Evolutionary conservation across 352 stramenopile species (phyloP).

Genomic region (Pythium volutum): DNA sequence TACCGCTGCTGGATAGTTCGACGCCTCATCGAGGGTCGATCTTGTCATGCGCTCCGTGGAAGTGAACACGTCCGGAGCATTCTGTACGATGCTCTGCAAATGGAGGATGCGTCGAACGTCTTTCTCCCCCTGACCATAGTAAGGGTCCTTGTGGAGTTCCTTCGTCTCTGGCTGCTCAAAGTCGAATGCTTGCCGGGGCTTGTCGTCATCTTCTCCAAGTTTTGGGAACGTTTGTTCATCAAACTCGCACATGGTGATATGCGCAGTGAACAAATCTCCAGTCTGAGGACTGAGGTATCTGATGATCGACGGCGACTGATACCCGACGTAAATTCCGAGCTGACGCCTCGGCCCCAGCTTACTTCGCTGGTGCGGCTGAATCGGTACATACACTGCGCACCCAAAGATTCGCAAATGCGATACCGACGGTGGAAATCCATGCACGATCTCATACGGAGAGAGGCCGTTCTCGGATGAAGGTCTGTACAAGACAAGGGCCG

Average conservation of each 20-base stretch:
- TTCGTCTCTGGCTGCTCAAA: slow-evolving; percentile 16
- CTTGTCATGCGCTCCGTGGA: slow-evolving; percentile 19
- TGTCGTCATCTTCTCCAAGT: slow-evolving; percentile 15
- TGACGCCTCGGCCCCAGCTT: slow-evolving; percentile 15
- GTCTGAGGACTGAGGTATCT: slow-evolving; percentile 18
- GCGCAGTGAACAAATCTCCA: slow-evolving; percentile 23
- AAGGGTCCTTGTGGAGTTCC: slow-evolving; percentile 13
- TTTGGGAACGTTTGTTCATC: slow-evolving; percentile 19
- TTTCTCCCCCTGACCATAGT: slow-evolving; percentile 24
- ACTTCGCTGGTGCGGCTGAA: too few species aligned
- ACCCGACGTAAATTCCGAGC: slow-evolving; percentile 28
- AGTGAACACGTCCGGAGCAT: slow-evolving; percentile 18
- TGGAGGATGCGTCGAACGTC: slow-evolving; percentile 20
- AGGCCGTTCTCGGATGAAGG: slow-evolving; percentile 3
- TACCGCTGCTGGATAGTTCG: slow-evolving; percentile 14
- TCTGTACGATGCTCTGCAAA: slow-evolving; percentile 15
- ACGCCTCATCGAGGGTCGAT: slow-evolving; percentile 9
- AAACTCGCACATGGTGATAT: slow-evolving; percentile 26
- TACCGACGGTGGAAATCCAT: slow-evolving; percentile 7
- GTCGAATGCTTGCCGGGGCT: slow-evolving; percentile 5
- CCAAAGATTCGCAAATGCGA: slow-evolving; percentile 12
- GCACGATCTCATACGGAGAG: slow-evolving; percentile 9
- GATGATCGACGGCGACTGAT: slow-evolving; percentile 23
- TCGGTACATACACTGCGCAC: not conserved
- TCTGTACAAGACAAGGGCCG: not conserved